Conservation (phyloP, 306 rosid species). For the Corylus heterophylla region DNA sequence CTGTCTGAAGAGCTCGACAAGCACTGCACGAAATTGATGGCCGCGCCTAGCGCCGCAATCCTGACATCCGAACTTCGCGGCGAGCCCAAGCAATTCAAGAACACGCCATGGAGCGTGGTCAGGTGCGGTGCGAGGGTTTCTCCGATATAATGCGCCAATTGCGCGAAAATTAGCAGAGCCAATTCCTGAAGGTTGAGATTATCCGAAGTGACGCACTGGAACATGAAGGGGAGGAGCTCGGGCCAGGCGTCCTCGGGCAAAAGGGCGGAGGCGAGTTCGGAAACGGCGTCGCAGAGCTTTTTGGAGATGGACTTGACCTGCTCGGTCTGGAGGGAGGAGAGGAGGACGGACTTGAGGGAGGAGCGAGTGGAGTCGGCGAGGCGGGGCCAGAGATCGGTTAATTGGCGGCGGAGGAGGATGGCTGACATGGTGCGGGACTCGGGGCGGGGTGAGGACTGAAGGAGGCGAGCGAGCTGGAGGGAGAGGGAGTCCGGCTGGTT, state of each 20-base stretch:
- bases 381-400: slow-evolving; percentile 55
- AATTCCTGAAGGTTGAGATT: slow-evolving; percentile 46
- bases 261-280: slow-evolving; percentile 56
- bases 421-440: slow-evolving; percentile 63
- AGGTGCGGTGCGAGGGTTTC: slow-evolving; percentile 59
- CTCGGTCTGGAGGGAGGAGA: slow-evolving; percentile 48
- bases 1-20: slow-evolving; percentile 46
- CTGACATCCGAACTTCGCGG: slow-evolving; percentile 47
- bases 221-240: slow-evolving; percentile 57
- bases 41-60: slow-evolving; percentile 58
- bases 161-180: slow-evolving; percentile 53
- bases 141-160: slow-evolving; percentile 57
- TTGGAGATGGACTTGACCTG: slow-evolving; percentile 47
- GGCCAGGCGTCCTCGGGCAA: slow-evolving; percentile 62
- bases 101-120: slow-evolving; percentile 49
- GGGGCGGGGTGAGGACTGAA: slow-evolving; percentile 45
- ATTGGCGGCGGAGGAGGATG: slow-evolving; percentile 67
- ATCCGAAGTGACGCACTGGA: slow-evolving; percentile 63
- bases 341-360: slow-evolving; percentile 46
- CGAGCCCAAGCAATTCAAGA: slow-evolving; percentile 42
- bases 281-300: slow-evolving; percentile 60
- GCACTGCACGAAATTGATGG: slow-evolving; percentile 59
- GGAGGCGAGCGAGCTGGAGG: slow-evolving; percentile 44
- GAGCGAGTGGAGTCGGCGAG: slow-evolving; percentile 46
- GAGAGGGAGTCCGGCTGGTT: slow-evolving; percentile 49